Percentiles rank a stretch among this genome's conserved stretches.
Conservation (phyloP, 352 stramenopile species). For the Albugo laibachii region DNA sequence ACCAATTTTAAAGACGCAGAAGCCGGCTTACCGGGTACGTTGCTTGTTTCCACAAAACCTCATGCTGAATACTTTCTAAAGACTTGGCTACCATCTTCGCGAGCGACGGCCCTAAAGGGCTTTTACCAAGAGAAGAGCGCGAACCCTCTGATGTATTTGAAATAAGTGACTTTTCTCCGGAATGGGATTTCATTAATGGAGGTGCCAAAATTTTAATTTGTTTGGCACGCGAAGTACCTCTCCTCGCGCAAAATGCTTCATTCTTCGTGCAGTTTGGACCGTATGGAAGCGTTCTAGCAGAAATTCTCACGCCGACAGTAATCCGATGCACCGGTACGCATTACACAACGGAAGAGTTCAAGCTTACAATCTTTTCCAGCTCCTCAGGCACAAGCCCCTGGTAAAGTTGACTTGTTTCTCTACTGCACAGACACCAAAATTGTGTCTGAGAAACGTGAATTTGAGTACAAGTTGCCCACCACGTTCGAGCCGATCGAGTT, state of each 20-base stretch:
- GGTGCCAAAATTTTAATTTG: slow-evolving; percentile 75
- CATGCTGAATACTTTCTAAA: background rate
- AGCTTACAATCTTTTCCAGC: slow-evolving; percentile 12
- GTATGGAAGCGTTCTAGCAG: slow-evolving; percentile 16
- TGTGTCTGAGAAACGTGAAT: background rate
- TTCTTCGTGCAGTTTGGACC: slow-evolving; percentile 63
- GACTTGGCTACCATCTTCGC: background rate
- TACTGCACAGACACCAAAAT: background rate
- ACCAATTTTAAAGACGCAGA: background rate
- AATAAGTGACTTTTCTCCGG: slow-evolving; percentile 69
- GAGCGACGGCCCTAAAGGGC: too few species aligned
- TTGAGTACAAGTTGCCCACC: slow-evolving; percentile 1
- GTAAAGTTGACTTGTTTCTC: slow-evolving; percentile 28
- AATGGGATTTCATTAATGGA: slow-evolving; percentile 59
- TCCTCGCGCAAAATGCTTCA: slow-evolving; percentile 7
- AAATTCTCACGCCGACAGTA: slow-evolving; percentile 49
- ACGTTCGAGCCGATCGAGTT: background rate
- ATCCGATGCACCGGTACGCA: slow-evolving; percentile 49
- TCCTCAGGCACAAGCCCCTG: slow-evolving; percentile 16
- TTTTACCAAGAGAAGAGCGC: too few species aligned
- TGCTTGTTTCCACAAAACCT: background rate
- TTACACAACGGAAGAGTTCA: background rate
- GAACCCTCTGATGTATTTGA: slow-evolving; percentile 3
- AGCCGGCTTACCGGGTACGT: background rate
- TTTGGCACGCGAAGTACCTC: slow-evolving; percentile 9